Percentiles rank a stretch among this genome's conserved stretches.
Conservation (phyloP, 345 rosid genomes). For the Lumnitzera racemosa region DNA sequence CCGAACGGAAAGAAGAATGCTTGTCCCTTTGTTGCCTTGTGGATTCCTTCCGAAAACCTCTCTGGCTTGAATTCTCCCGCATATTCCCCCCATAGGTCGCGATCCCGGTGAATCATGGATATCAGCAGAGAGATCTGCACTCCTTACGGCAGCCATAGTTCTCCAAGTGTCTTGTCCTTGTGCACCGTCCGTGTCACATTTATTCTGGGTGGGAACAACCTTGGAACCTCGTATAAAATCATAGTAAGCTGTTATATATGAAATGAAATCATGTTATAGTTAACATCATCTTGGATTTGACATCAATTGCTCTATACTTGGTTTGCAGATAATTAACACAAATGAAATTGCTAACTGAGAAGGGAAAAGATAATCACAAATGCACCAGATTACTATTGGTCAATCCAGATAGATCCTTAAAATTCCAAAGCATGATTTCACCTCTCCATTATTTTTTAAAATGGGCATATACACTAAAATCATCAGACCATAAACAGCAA, state of each 20-base stretch:
- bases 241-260: not conserved
- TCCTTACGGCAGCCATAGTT: constrained; percentile 16
- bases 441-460: no score
- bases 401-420: no score
- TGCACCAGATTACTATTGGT: no score
- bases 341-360: not conserved
- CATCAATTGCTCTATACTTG: not conserved
- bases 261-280: not conserved
- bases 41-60: constrained; percentile 52
- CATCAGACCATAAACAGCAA: no score
- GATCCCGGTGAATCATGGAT: constrained; percentile 43
- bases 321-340: no score
- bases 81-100: constrained; percentile 53
- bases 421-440: no score
- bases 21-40: constrained; percentile 53
- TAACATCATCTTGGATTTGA: not conserved
- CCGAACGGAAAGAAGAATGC: constrained; percentile 55
- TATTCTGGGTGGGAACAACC: constrained; percentile 51
- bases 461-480: no score
- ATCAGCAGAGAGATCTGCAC: constrained; percentile 31
- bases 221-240: constrained; percentile 1
- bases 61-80: constrained; percentile 62
- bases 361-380: no score
- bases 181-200: constrained; percentile 27
- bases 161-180: constrained; percentile 46